Evolutionary conservation across 2,329 filamentous ascomycete genomes (phyloP).

Genomic region (Dothiorella sarmentorum): DNA sequence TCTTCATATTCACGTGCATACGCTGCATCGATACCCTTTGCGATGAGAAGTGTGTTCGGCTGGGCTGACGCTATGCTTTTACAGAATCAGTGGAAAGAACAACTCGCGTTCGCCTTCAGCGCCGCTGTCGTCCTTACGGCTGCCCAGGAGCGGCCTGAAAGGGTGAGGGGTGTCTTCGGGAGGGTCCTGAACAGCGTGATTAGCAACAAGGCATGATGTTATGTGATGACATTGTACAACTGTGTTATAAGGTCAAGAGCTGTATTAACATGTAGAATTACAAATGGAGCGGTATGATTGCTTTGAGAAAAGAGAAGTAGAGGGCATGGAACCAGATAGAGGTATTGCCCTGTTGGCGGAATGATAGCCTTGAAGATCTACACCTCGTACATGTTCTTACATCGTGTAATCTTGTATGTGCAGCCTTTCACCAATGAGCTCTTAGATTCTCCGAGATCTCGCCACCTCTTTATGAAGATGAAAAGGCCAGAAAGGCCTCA

Average conservation of each 20-base stretch:
- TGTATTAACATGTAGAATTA: neutral
- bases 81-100: constrained; percentile 30
- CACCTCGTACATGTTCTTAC: too few species aligned
- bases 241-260: neutral
- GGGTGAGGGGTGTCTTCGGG: constrained; percentile 32
- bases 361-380: too few species aligned
- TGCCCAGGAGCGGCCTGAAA: constrained; percentile 27
- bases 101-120: constrained; percentile 30
- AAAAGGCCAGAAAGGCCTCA: too few species aligned
- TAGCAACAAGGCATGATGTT: neutral
- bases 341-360: too few species aligned
- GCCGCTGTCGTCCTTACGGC: constrained; percentile 31
- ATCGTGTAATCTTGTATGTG: too few species aligned
- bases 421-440: too few species aligned
- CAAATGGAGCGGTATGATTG: neutral
- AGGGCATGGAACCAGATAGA: too few species aligned
- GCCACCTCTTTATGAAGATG: too few species aligned
- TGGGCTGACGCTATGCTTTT: neutral
- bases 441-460: too few species aligned
- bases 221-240: neutral
- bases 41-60: neutral
- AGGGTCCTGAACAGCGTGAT: constrained; percentile 24
- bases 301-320: neutral
- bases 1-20: neutral
- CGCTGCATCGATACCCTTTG: neutral